These are phyloP conservation scores for Ogataea corticis DNA, from an alignment of 805 yeast genomes.

Conservation along the genomic window DNA sequence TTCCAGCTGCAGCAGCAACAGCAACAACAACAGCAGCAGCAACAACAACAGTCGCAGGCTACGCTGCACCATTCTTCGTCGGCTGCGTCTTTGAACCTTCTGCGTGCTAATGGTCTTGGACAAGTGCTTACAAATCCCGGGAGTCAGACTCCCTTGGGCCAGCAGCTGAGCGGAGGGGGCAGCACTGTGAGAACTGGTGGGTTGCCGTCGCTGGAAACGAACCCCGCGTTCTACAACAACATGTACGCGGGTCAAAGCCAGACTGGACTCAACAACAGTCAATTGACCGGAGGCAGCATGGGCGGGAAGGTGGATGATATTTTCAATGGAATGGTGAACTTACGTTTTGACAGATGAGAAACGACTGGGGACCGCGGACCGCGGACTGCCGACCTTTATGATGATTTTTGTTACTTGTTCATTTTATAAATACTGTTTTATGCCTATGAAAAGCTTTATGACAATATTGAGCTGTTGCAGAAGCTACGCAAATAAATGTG, in stretches of 20 bases:
- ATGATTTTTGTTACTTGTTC: constrained; percentile 6
- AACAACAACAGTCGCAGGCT: constrained; percentile 23
- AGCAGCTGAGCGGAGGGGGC: constrained; percentile 18
- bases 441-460: constrained; percentile 3
- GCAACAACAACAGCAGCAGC: constrained; percentile 22
- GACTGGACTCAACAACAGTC: constrained; percentile 27
- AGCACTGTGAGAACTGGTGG: constrained; percentile 16
- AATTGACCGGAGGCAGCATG: constrained; percentile 29
- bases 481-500: too few species aligned
- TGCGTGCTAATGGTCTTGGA: constrained; percentile 27
- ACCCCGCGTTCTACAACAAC: constrained; percentile 14
- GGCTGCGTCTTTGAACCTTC: constrained; percentile 31
- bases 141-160: constrained; percentile 16
- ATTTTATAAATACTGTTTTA: constrained; percentile 4
- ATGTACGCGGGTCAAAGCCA: constrained; percentile 4
- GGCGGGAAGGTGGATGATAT: constrained; percentile 28
- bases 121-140: constrained; percentile 8
- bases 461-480: constrained; percentile 7
- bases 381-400: constrained; percentile 17
- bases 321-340: constrained; percentile 30
- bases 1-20: constrained; percentile 22
- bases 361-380: background rate
- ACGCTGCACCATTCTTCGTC: constrained; percentile 33
- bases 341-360: constrained; percentile 27
- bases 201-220: constrained; percentile 15